phyloP scores from a whole-genome alignment of 495 filamentous ascomycete genomes.

The Hyaloscypha finlandica region DNA sequence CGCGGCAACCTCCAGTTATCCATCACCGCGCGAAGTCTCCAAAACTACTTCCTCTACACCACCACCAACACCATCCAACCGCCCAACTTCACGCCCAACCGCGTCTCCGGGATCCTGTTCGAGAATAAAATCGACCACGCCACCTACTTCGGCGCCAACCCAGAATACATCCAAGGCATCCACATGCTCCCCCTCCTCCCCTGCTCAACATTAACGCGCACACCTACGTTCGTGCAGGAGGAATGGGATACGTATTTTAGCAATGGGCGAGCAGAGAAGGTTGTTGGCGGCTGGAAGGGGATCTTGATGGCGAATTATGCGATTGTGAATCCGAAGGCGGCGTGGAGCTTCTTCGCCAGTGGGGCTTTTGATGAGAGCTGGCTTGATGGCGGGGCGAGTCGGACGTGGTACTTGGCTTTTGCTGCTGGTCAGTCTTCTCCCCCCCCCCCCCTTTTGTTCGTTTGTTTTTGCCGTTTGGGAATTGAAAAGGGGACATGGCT shows the following conservation, averaged over 20 bases:
- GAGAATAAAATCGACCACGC: slow-evolving; percentile 97
- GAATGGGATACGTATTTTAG: slow-evolving; percentile 85
- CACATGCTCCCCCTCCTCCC: slow-evolving; percentile 94
- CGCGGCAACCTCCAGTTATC: slow-evolving; percentile 84
- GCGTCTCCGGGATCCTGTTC: slow-evolving; percentile 89
- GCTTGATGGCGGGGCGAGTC: slow-evolving; percentile 84
- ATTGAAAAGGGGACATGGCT: not conserved
- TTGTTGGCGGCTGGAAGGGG: slow-evolving; percentile 80
- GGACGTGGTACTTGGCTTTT: slow-evolving; percentile 88
- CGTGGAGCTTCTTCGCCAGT: slow-evolving; percentile 74
- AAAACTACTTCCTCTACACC: slow-evolving; percentile 80
- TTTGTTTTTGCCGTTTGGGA: not conserved
- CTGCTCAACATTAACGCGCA: slow-evolving; percentile 65
- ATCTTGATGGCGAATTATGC: slow-evolving; percentile 84
- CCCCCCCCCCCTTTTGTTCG: not conserved
- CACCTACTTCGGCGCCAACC: slow-evolving; percentile 84
- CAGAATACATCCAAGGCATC: slow-evolving; percentile 89
- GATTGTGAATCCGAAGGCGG: slow-evolving; percentile 66
- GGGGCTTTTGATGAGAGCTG: slow-evolving; percentile 65
- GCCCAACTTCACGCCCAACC: slow-evolving; percentile 74
- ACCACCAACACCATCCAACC: slow-evolving; percentile 76
- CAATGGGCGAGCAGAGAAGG: slow-evolving; percentile 57
- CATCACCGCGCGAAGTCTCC: slow-evolving; percentile 67
- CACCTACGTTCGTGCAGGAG: slow-evolving; percentile 68
- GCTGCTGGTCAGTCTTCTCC: slow-evolving; percentile 43